Evolutionary conservation across 768 basidiomycete genomes (phyloP).

Genomic region (Xerocomus spinulosus): DNA sequence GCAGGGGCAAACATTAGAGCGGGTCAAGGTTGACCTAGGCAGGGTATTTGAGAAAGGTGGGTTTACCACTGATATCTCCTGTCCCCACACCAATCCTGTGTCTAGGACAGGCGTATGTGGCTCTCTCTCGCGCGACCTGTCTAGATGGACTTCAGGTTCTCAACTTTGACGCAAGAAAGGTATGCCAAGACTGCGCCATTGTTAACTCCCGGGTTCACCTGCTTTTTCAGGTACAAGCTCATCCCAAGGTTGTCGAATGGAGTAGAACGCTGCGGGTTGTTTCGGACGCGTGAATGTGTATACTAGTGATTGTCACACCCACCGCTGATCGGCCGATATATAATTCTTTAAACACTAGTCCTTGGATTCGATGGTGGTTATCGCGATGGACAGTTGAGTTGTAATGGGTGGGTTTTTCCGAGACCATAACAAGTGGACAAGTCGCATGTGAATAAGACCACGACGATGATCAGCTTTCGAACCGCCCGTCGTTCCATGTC

Average conservation of each 20-base stretch:
- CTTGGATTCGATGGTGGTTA: too few species aligned
- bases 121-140: slow-evolving; percentile 82
- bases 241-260: slow-evolving; percentile 71
- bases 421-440: not conserved
- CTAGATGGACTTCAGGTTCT: slow-evolving; percentile 83
- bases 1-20: slow-evolving; percentile 93
- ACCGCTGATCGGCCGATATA: too few species aligned
- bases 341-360: too few species aligned
- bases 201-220: too few species aligned
- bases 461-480: not conserved
- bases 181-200: slow-evolving; percentile 27
- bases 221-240: slow-evolving; percentile 54
- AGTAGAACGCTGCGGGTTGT: slow-evolving; percentile 62
- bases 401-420: too few species aligned
- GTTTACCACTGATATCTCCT: slow-evolving; percentile 7
- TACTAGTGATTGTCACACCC: too few species aligned
- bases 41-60: slow-evolving; percentile 90
- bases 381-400: too few species aligned
- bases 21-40: slow-evolving; percentile 90
- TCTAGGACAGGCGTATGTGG: slow-evolving; percentile 86
- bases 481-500: slow-evolving; percentile 16
- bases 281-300: slow-evolving; percentile 3
- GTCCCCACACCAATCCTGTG: not conserved
- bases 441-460: not conserved
- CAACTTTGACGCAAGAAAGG: slow-evolving; percentile 72